These are phyloP conservation scores for Salix exigua DNA, from an alignment of 345 rosid species.

Conservation along the genomic window DNA sequence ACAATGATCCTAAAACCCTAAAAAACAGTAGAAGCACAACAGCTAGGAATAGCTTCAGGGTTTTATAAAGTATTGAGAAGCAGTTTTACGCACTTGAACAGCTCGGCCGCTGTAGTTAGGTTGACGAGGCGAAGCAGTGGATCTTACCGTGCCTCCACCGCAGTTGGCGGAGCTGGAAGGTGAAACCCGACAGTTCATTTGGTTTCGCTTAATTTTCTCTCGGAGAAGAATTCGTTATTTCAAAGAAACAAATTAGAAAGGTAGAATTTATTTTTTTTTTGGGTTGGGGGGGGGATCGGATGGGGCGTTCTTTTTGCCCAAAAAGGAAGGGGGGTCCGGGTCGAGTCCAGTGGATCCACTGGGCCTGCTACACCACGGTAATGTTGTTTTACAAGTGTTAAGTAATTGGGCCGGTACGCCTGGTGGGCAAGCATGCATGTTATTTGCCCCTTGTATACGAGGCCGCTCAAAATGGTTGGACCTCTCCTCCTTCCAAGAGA, in stretches of 20 bases:
- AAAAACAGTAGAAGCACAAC: neutral
- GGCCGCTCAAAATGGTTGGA: no score
- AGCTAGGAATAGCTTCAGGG: constrained; percentile 9
- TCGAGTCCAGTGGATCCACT: neutral
- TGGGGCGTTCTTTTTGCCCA: neutral
- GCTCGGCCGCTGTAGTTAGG: constrained; percentile 42
- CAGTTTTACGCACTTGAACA: constrained; percentile 37
- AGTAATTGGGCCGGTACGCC: no score
- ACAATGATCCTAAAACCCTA: neutral
- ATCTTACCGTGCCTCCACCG: constrained; percentile 20
- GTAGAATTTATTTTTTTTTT: no score
- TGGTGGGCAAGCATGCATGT: no score
- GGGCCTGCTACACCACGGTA: neutral
- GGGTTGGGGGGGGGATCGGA: no score
- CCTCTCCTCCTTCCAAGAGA: no score
- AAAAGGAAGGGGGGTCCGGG: neutral
- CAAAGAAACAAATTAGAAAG: neutral
- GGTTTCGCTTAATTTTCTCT: constrained; percentile 28
- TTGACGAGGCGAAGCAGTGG: constrained; percentile 14
- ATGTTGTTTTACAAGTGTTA: neutral
- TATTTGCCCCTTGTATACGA: no score
- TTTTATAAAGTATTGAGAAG: neutral
- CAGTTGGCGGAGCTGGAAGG: constrained; percentile 15
- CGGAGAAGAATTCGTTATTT: neutral
- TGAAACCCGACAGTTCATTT: constrained; percentile 24